Conservation (phyloP, 225 moss, liverwort and hornwort species). For the Physcomitrellopsis africana region DNA sequence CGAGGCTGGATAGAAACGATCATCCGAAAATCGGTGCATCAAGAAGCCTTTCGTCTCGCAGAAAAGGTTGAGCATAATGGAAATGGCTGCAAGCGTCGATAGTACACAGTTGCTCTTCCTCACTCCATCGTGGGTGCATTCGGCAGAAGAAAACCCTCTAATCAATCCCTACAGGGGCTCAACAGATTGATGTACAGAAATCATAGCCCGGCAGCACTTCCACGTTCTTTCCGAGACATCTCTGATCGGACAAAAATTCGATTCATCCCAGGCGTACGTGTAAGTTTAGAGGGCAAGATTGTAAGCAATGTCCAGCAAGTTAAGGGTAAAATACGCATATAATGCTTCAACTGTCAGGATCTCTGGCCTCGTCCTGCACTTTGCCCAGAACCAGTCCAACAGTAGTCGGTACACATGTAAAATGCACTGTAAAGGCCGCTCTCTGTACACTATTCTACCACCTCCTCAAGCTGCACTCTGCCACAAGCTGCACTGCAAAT, state of each 20-base stretch:
- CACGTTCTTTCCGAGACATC: constrained; percentile 5
- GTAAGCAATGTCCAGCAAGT: constrained; percentile 28
- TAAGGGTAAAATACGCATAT: constrained; percentile 34
- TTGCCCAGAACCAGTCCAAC: constrained; percentile 37
- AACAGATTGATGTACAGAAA: background rate
- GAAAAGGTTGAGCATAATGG: background rate
- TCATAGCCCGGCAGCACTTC: constrained; percentile 1
- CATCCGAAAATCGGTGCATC: constrained; percentile 16
- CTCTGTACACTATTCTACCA: constrained; percentile 25
- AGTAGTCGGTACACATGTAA: constrained; percentile 45
- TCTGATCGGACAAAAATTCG: constrained; percentile 13
- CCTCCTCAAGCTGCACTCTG: constrained; percentile 22
- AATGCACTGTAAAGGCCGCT: constrained; percentile 22
- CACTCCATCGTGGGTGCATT: constrained; percentile 37
- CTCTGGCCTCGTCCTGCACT: constrained; percentile 32
- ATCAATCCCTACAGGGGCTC: constrained; percentile 18
- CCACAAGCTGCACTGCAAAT: constrained; percentile 19
- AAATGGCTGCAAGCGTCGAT: constrained; percentile 11
- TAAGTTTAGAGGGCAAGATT: constrained; percentile 2
- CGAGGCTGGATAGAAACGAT: background rate
- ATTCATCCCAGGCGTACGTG: constrained; percentile 19
- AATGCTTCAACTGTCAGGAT: constrained; percentile 39
- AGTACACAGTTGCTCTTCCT: constrained; percentile 21
- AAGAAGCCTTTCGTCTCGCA: background rate
- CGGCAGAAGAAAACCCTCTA: constrained; percentile 9